Conservation (phyloP, 2,329 filamentous ascomycete genomes). For the Claviceps pazoutovae region DNA sequence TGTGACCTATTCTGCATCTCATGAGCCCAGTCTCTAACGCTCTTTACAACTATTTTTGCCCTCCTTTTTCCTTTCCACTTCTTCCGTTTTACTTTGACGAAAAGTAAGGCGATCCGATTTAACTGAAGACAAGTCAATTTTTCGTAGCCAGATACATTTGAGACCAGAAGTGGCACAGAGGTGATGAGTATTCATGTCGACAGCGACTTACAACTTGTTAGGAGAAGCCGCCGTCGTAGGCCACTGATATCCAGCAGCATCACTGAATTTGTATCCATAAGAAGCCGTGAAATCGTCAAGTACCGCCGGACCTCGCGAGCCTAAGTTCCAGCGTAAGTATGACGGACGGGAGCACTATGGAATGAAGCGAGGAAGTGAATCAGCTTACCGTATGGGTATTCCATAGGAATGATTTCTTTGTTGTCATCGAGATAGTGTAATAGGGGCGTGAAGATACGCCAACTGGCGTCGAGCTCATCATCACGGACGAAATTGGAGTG, state of each 20-base stretch:
- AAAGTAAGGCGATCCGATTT: neutral
- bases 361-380: neutral
- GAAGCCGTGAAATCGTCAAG: constrained; percentile 96
- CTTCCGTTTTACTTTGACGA: too few species aligned
- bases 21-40: neutral
- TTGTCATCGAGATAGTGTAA: constrained; percentile 98
- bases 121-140: neutral
- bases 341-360: neutral
- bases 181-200: constrained; percentile 4
- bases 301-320: constrained; percentile 89
- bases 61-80: neutral
- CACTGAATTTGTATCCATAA: constrained; percentile 98
- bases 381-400: constrained; percentile 88
- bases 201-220: constrained; percentile 63
- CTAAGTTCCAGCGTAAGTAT: constrained; percentile 32
- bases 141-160: neutral
- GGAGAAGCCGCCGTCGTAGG: constrained; percentile 57
- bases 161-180: constrained; percentile 5
- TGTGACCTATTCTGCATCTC: neutral
- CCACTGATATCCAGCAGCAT: constrained; percentile 93
- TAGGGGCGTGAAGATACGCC: constrained; percentile 96
- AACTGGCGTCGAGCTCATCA: constrained; percentile 91
- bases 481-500: constrained; percentile 99
- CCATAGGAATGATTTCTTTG: constrained; percentile 99
- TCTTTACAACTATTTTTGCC: neutral